Evolutionary conservation across 2,329 filamentous ascomycete genomes (phyloP), one percentile per base, ranked within the genome.

Genomic region (Talaromyces sp.): DNA sequence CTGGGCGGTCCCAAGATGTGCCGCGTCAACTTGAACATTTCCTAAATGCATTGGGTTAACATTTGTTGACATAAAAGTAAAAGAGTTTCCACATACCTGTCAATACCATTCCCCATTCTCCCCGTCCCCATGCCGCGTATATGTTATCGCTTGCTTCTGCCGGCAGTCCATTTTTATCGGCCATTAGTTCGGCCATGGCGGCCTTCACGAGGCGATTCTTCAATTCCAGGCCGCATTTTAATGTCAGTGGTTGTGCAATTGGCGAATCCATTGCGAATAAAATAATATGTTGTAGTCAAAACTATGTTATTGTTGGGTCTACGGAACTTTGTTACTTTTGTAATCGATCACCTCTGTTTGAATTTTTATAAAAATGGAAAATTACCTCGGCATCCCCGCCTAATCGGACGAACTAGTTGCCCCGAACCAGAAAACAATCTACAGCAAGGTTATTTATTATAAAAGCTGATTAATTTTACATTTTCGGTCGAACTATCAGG

Each of bases 121-220:
- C 74, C 30, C 73, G 65, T 0, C 70, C 79, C 85, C 85, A 88
- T 65, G 73, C 68, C 1, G 73, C 71, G 65, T 88, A 88, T n/a
- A 59, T 31, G 2, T 44, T 44, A n/a, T 58, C 50, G 18, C 18
- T 47, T 12, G 16, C 18, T 33, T 34, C 40, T 44, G 56, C 55
- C 7, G 60, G 60, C 14, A 61, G 31, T 6, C 36, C 50, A 8
- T 61, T 34, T 8, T 34, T 31, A 36, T 61, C 60, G 6, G 56
- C 56, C 56, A 62, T 55, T 16, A 16, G 16, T 23, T 62, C 60
- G 3, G 60, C 60, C 60, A 62, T 62, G n/a, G 60, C 56, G 5
- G 60, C 60, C 30, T 62, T 62, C 5, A 59, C 56, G 0, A 62
- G 50, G 28, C 56, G 60, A 18, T 62, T 62, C 5, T 55, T 59